These are phyloP conservation scores for Amylocystis lapponica DNA, from an alignment of 768 basidiomycete species.

Conservation along the genomic window DNA sequence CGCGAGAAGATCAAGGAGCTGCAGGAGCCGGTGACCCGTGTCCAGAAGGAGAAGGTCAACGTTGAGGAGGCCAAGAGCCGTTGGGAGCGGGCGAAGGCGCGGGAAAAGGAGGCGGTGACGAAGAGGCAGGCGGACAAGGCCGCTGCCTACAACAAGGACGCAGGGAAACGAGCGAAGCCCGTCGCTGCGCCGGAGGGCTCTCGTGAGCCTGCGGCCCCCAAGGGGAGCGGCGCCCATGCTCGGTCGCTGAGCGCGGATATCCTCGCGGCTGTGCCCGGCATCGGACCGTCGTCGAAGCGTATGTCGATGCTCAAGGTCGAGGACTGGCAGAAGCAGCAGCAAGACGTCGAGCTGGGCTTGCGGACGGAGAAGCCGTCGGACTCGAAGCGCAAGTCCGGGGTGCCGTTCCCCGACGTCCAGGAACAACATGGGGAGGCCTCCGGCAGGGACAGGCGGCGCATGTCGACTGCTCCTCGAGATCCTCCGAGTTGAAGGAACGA, in stretches of 20 bases:
- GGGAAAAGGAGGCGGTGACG: slow-evolving; percentile 71
- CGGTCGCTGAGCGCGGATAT: slow-evolving; percentile 60
- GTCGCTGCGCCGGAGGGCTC: slow-evolving; percentile 4
- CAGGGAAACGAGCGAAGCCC: slow-evolving; percentile 33
- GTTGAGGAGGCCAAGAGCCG: slow-evolving; percentile 68
- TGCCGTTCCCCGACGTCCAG: slow-evolving; percentile 53
- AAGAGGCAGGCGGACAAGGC: slow-evolving; percentile 69
- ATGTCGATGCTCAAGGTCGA: slow-evolving; percentile 77
- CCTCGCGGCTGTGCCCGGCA: slow-evolving; percentile 38
- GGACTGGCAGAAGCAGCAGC: slow-evolving; percentile 78
- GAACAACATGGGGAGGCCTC: slow-evolving; percentile 13
- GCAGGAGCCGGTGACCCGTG: slow-evolving; percentile 80
- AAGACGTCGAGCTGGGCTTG: slow-evolving; percentile 21
- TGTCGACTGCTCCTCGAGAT: too few species aligned
- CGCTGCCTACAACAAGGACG: slow-evolving; percentile 32
- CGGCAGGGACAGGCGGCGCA: slow-evolving; percentile 23
- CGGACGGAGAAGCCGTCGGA: slow-evolving; percentile 25
- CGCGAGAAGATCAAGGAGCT: slow-evolving; percentile 77
- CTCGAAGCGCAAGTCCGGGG: slow-evolving; percentile 33
- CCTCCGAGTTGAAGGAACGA: too few species aligned
- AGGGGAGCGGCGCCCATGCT: slow-evolving; percentile 26
- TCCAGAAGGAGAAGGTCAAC: slow-evolving; percentile 71
- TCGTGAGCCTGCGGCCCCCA: slow-evolving; percentile 8
- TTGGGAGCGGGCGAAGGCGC: slow-evolving; percentile 74
- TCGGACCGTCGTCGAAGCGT: slow-evolving; percentile 46